Base-by-base conservation (phyloP, 768 basidiomycete species). In the Tylopilus vinaceipallidus region DNA sequence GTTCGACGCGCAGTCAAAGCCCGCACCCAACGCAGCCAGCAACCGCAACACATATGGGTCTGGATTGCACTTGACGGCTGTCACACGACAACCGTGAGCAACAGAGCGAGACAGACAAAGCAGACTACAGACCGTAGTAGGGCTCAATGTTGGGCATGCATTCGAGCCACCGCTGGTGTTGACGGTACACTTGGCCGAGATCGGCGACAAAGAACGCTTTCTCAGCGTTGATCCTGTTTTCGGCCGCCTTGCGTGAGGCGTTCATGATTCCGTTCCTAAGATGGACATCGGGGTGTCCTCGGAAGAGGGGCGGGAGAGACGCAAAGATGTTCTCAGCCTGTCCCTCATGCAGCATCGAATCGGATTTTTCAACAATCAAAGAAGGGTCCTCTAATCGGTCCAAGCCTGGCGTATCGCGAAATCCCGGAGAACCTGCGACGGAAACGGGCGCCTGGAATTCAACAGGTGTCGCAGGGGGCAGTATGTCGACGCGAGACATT, bases 11-110 rank as follows among this genome's bases (percentile, higher is more conserved):
- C 97, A 98, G 69, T 99, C 97, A 72, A 99, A 99, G 14, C 94
- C 94, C 2, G 90, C 75, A 23, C 97, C 97, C 42, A 98, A 73
- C 26, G 91, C 82, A 16, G 91, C 91, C 35, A 99, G 81, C 42
- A 99, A 79, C 52, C 93, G 86, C 43, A 98, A 76, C 49, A 99
- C 84, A 62, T 91, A 91, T 4, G 94, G 93, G 62, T 98, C 95
- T 19, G 97, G 95, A 74, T 99, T 99, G 73, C 93, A 97, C 74
- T 99, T 99, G 63, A 98, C 83, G 52, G 97, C 93, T 93, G 65
- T 47, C 57, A 54, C 54, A 43, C 19, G 53, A 57, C 52, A 26
- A 16, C 46, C 41, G 54, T 65, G 52, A 65, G 62, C 39, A 62
- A 62, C 58, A 62, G 53, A 60, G 63, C 55, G 45, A 49, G 6